Evolutionary conservation across 192 early-diverging fungal species (phyloP).

Genomic region (Entophlyctis luteolus): DNA sequence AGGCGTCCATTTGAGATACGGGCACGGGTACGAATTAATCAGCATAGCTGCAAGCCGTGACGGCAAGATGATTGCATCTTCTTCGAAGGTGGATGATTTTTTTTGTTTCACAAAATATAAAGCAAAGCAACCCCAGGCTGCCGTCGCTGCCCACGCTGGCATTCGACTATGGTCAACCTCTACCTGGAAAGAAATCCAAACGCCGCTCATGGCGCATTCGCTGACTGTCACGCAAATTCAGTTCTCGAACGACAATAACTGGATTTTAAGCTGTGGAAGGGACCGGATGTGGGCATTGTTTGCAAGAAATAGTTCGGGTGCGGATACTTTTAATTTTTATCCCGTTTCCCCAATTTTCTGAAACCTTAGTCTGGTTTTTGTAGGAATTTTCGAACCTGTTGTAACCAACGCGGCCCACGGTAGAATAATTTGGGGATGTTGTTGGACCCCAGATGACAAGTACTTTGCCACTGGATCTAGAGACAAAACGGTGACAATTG

Average conservation of each 20-base stretch:
- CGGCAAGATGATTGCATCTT: constrained; percentile 69
- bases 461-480: constrained; percentile 90
- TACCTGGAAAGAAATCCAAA: constrained; percentile 64
- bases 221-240: constrained; percentile 78
- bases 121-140: constrained; percentile 38
- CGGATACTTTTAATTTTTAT: constrained; percentile 56
- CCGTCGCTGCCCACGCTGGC: constrained; percentile 67
- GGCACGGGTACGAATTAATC: constrained; percentile 92
- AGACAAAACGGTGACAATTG: constrained; percentile 69
- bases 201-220: constrained; percentile 62
- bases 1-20: constrained; percentile 58
- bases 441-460: constrained; percentile 72
- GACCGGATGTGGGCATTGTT: constrained; percentile 87
- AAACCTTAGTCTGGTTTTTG: background rate
- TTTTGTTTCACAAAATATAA: background rate
- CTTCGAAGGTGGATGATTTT: constrained; percentile 59
- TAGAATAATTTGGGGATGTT: constrained; percentile 88
- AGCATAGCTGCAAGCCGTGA: constrained; percentile 68
- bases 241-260: constrained; percentile 74
- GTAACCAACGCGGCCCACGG: constrained; percentile 68
- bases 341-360: too few species aligned
- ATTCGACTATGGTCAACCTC: constrained; percentile 66
- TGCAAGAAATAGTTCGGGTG: constrained; percentile 38
- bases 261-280: constrained; percentile 73
- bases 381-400: constrained; percentile 35